Evolutionary conservation across 352 stramenopile genomes (phyloP), one percentile per base, ranked within the genome.

Genomic region (Phytophthora pini): DNA sequence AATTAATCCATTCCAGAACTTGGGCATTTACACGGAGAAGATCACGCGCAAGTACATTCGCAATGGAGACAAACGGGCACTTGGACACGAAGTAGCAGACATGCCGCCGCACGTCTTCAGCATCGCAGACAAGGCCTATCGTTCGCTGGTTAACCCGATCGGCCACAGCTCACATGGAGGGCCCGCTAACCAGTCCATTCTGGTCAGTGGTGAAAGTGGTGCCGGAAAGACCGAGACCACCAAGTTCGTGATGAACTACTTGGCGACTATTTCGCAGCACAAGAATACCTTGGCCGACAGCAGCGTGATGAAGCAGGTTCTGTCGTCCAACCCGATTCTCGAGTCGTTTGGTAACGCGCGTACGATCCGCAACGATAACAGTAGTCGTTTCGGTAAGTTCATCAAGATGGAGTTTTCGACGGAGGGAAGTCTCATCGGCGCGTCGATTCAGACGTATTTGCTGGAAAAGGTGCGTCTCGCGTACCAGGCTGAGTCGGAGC

Each of bases 341-440:
- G 98, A 99, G 76, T 94, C 95, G 2, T 99, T 99, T 76, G 98
- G 98, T 62, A 99, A 99, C 70, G 96, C 97, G 38, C 89, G 96
- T 32, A 99, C 97, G 13, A 91, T 99, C 44, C 86, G 97, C 10
- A 99, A 99, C 77, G 93, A 99, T 78, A 99, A 99, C 75, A 98
- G 90, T 38, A 92, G 70, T 64, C 88, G 97, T 9, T 99, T 99
- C 68, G 97, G 97, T 51, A 99, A 99, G 72, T 99, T 98, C 55
- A 99, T 99, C 80, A 95, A 99, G 74, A 93, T 99, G 65, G 82
- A 97, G 61, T 99, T 99, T 71, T 92, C 72, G 13, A 50, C 78
- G 7, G 62, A 79, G 24, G 84, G 87, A 22, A 68, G 62, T 13
- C 74, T 99, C 1, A 80, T 97, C 46, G 93, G 96, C 31, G 94